Percentiles rank a stretch among this genome's conserved stretches.
Evolutionary conservation across 78 protist species (phyloP).

Genomic region (Guillardia theta): DNA sequence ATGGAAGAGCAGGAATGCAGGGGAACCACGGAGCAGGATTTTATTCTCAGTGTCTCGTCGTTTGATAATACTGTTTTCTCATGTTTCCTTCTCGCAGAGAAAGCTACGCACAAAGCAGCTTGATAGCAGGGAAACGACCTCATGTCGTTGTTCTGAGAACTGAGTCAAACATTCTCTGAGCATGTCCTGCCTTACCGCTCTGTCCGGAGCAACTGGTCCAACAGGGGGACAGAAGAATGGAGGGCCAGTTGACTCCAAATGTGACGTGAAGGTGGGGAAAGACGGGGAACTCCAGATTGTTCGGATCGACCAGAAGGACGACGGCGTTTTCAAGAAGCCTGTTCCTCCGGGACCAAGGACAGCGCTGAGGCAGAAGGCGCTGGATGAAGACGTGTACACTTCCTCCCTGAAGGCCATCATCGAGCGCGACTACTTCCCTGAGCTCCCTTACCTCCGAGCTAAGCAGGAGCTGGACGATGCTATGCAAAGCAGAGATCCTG

Average conservation of each 20-base stretch:
- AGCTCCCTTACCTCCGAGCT: background rate
- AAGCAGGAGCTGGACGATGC: slow-evolving; percentile 15
- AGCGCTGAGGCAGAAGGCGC: background rate
- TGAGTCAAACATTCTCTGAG: background rate
- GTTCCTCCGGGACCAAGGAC: background rate
- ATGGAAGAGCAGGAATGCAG: too few relatives aligned
- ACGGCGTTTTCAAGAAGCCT: background rate
- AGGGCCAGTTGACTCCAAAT: background rate
- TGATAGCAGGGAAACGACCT: too few relatives aligned
- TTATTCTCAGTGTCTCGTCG: too few relatives aligned
- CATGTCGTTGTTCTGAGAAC: background rate
- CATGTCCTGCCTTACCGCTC: background rate
- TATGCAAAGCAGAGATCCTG: background rate
- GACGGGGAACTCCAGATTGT: background rate
- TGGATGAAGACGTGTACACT: background rate
- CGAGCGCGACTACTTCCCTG: slow-evolving; percentile 17
- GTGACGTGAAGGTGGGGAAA: background rate
- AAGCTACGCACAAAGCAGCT: too few relatives aligned
- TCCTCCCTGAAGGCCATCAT: background rate
- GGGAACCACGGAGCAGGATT: too few relatives aligned
- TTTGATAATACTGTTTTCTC: too few relatives aligned
- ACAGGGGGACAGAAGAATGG: background rate
- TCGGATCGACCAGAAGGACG: background rate
- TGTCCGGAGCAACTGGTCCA: background rate
- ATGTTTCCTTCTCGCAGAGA: too few relatives aligned